Evolutionary conservation across 2,329 filamentous ascomycete genomes (phyloP), one percentile per base, ranked within the genome.

Genomic region (Fusarium sp.): DNA sequence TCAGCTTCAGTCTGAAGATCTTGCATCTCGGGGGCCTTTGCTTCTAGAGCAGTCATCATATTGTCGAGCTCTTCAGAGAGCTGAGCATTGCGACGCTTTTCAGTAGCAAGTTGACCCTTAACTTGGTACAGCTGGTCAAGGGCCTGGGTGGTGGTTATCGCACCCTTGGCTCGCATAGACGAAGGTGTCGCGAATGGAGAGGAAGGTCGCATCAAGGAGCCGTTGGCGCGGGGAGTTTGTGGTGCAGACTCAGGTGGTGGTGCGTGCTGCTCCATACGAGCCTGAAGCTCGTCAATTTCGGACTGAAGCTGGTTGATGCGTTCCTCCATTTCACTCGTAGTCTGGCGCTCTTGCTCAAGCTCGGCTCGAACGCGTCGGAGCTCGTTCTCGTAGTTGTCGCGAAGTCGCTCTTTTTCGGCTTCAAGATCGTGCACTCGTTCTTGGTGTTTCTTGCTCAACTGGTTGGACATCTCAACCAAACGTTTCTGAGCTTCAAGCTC

Each of bases 1-100:
- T 94, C 91, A 71, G 95, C 92, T 77, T 98, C 95, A 19, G 90
- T 88, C 53, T 93, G 91, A 23, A 97, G 85, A 75, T 98, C 95
- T 70, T 97, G 92, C 35, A 98, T 90, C 78, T 98, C 95, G 0
- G 96, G 96, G 32, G 92, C 91, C 80, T 94, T 95, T 30, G 92
- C 92, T 81, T 99, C 95, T 42, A 98, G 84, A 65, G 95, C 92
- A 42, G 91, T 88, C 66, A 98, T 90, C 85, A 98, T 94, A 67
- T 96, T 93, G 73, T 98, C 94, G 49, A 98, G 86, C 49, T 96
- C 91, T 42, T 91, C 88, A 23, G 90, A 89, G 16, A 98, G 89
- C 79, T 94, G 90, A 72, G 93, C 90, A 75, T 90, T 94, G 28
- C 91, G 90, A 66, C 93, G 89, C 79, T 92, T 91, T 81, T 97